Base-by-base conservation (phyloP, 179 eudicot species). In the Vitellaria paradoxa region DNA sequence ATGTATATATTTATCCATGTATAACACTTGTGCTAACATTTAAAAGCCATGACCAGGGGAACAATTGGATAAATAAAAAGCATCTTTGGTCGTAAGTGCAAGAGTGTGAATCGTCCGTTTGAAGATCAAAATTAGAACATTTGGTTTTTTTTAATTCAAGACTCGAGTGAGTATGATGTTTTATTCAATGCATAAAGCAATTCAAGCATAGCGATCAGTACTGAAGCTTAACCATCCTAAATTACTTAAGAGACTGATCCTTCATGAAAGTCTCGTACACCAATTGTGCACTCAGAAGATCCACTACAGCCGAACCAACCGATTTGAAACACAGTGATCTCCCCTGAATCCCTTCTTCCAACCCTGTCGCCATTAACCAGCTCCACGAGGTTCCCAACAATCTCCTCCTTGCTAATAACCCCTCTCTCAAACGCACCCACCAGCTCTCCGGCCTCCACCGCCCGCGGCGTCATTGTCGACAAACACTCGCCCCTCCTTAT, bases 261-360 rank as follows among this genome's bases (percentile, higher is more conserved):
- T 81, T 84, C 64, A 73, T 60, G 23, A 65, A 87, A 85, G 82
- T 87, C 82, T 93, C 97, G 78, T 96, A 93, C 42, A 89, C 89
- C 78, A 92, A 68, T 76, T 96, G 98, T 0, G 99, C 99, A 81
- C 88, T 81, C 68, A 96, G 80, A 70, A 96, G 62, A 87, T 96
- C 99, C 66, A 89, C 94, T 46, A 86, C 79, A 0, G 94, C 99
- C 30, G 98, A 96, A 40, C 99, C 99, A 75, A 96, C 99, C 3
- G 98, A 91, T 68, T 92, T 92, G 63, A 96, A n/a, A 96, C 86
- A 96, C 87, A 14, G 97, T 96, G 20, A 90, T 86, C 85, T 96
- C 98, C 70, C 82, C 77, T 5, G 30, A 37, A 73, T 78, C 67
- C 71, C 52, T 81, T 80, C 98, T 86, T 84, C 97, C 98, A 26